phyloP scores from a whole-genome alignment of 2,329 filamentous ascomycete genomes.

The Didymella sp. region DNA sequence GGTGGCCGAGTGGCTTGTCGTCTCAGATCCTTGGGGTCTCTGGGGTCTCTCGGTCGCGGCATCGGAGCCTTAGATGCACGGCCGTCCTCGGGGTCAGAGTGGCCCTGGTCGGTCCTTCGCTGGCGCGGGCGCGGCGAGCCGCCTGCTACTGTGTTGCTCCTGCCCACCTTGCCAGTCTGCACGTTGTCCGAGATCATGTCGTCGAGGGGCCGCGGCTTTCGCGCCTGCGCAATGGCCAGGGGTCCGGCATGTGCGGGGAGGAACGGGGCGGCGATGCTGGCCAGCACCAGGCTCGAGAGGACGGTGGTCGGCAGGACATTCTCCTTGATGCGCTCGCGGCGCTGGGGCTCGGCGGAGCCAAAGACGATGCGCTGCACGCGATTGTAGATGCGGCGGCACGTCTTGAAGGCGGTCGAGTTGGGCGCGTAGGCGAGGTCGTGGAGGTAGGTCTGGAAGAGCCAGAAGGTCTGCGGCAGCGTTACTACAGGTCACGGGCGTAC shows the following conservation, averaged over 20 bases:
- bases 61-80: slow-evolving; percentile 50
- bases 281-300: slow-evolving; percentile 79
- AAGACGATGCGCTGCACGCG: slow-evolving; percentile 89
- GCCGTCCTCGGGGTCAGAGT: slow-evolving; percentile 47
- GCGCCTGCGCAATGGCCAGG: slow-evolving; percentile 79
- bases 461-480: slow-evolving; percentile 72
- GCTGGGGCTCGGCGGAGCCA: slow-evolving; percentile 71
- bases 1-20: slow-evolving; percentile 37
- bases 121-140: slow-evolving; percentile 53
- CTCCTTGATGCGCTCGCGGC: slow-evolving; percentile 79
- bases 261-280: slow-evolving; percentile 75
- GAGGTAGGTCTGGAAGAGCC: slow-evolving; percentile 88
- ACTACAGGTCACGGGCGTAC: neutral
- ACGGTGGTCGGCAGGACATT: slow-evolving; percentile 82
- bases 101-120: slow-evolving; percentile 48
- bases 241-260: slow-evolving; percentile 81
- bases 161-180: slow-evolving; percentile 63
- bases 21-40: slow-evolving; percentile 39
- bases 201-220: slow-evolving; percentile 71
- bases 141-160: slow-evolving; percentile 72
- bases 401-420: slow-evolving; percentile 79
- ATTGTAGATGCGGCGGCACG: slow-evolving; percentile 83
- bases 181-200: slow-evolving; percentile 67
- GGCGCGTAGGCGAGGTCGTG: slow-evolving; percentile 80
- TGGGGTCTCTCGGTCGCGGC: slow-evolving; percentile 33